phyloP scores from a whole-genome alignment of 352 stramenopile species.

The Pythium brassicae region DNA sequence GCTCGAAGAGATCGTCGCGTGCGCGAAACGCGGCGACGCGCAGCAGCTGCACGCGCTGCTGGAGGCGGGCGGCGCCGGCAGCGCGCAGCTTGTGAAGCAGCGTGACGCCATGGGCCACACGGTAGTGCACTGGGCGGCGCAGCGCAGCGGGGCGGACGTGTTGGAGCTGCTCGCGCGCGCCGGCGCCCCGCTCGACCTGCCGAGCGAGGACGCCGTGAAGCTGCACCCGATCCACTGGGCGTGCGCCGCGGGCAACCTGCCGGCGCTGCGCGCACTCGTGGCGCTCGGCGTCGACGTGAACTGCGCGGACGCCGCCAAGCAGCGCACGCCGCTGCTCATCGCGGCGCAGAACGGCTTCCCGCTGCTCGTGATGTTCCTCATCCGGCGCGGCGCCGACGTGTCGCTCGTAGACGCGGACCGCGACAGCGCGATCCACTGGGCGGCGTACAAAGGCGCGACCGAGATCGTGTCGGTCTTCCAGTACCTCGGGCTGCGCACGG shows the following conservation, averaged over 20 bases:
- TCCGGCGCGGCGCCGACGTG: constrained; percentile 68
- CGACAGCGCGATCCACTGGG: constrained; percentile 84
- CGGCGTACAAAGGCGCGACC: constrained; percentile 79
- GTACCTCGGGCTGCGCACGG: constrained; percentile 64
- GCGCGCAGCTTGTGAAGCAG: constrained; percentile 23
- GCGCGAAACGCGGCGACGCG: constrained; percentile 57
- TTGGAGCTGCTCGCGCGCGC: constrained; percentile 47
- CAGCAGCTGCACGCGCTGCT: constrained; percentile 47
- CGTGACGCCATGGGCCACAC: constrained; percentile 68
- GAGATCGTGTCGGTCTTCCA: constrained; percentile 84
- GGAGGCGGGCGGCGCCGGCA: constrained; percentile 20
- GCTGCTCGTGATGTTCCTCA: constrained; percentile 70
- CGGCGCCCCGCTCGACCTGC: constrained; percentile 44
- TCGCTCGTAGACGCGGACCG: constrained; percentile 56
- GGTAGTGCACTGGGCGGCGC: constrained; percentile 65
- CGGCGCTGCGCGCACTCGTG: constrained; percentile 53
- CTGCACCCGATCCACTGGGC: constrained; percentile 85
- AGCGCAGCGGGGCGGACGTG: constrained; percentile 47
- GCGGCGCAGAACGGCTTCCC: constrained; percentile 75
- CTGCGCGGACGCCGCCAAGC: constrained; percentile 64
- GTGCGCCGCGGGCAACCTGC: constrained; percentile 68
- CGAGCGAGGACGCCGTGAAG: constrained; percentile 52
- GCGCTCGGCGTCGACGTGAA: constrained; percentile 70
- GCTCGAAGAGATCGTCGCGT: constrained; percentile 61
- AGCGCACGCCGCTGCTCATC: constrained; percentile 68